A percentile compares a stretch with the other conserved stretches of the same genome.
Evolutionary conservation across 371 early-diverging fungal species (phyloP).

Genomic region (Lichtheimia corymbifera): DNA sequence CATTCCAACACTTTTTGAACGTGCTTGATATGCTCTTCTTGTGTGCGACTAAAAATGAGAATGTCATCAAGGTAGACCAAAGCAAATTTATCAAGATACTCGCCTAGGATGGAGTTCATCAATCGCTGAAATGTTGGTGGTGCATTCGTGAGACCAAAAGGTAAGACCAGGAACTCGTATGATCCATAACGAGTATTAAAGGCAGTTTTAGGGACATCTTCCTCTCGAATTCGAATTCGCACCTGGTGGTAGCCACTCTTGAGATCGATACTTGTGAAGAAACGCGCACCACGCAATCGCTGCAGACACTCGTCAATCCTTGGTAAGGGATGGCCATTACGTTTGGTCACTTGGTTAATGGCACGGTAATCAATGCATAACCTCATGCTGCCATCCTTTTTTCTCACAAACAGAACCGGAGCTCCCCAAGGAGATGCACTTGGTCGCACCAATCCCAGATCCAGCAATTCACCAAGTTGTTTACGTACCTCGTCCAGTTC

Average conservation of each 20-base stretch:
- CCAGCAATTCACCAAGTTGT: slow-evolving; percentile 18
- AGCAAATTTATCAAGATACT: slow-evolving; percentile 41
- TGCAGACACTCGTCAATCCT: too few relatives aligned
- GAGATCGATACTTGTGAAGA: too few relatives aligned
- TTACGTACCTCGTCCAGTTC: slow-evolving; percentile 15
- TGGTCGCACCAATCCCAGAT: slow-evolving; percentile 12
- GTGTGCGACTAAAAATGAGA: slow-evolving; percentile 8
- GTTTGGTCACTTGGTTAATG: slow-evolving; percentile 43
- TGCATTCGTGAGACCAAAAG: slow-evolving; percentile 49
- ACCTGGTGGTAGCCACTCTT: slow-evolving; percentile 20
- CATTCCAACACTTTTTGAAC: slow-evolving; percentile 32
- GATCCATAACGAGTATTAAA: slow-evolving; percentile 42
- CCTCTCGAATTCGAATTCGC: slow-evolving; percentile 9
- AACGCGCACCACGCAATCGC: too few relatives aligned
- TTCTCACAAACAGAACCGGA: slow-evolving; percentile 7
- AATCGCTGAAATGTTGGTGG: too few relatives aligned
- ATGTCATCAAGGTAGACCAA: slow-evolving; percentile 14
- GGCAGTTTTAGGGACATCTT: slow-evolving; percentile 33
- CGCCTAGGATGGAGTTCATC: slow-evolving; percentile 39
- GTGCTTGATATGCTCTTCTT: slow-evolving; percentile 5
- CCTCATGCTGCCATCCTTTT: slow-evolving; percentile 23
- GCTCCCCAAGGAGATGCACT: slow-evolving; percentile 45
- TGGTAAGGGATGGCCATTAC: too few relatives aligned
- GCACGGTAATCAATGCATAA: slow-evolving; percentile 54
- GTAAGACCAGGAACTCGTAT: slow-evolving; percentile 50